Conservation (phyloP, 2,329 filamentous ascomycete genomes). For the Colletotrichum spaethianum region DNA sequence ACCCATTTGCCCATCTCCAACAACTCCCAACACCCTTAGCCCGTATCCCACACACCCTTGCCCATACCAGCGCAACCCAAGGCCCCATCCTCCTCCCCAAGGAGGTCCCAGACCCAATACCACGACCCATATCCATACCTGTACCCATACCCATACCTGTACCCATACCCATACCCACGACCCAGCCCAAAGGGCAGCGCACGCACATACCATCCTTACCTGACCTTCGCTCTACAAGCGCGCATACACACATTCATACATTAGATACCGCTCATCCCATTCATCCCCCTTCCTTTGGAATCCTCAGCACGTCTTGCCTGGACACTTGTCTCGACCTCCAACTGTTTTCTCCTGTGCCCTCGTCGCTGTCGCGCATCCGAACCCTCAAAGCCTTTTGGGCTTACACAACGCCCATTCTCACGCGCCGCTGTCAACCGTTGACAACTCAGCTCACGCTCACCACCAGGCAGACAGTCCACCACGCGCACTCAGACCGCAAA, state of each 20-base stretch:
- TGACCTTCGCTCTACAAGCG: conserved; percentile 34
- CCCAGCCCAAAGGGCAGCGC: conserved; percentile 36
- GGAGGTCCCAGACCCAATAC: conserved; percentile 35
- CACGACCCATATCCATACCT: conserved; percentile 14
- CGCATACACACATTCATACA: conserved; percentile 34
- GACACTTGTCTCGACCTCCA: conserved; percentile 12
- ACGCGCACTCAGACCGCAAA: conserved; percentile 6
- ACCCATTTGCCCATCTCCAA: conserved; percentile 25
- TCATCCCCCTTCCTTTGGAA: conserved; percentile 25
- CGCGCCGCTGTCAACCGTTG: conserved; percentile 19
- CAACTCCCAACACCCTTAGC: conserved; percentile 28
- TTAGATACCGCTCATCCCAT: conserved; percentile 42
- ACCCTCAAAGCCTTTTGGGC: background rate
- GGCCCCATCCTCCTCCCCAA: conserved; percentile 29
- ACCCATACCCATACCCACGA: conserved; percentile 20
- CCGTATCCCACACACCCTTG: conserved; percentile 28
- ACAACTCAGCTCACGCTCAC: conserved; percentile 27
- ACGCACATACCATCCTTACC: conserved; percentile 27
- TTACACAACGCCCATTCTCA: background rate
- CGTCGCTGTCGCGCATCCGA: conserved; percentile 4
- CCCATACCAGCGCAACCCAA: conserved; percentile 18
- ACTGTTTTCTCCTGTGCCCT: conserved; percentile 7
- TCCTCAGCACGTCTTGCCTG: conserved; percentile 1
- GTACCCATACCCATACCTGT: conserved; percentile 1
- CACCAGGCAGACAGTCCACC: conserved; percentile 7